Evolutionary conservation across 306 rosid species (phyloP).

Genomic region (Corylus heterophylla): DNA sequence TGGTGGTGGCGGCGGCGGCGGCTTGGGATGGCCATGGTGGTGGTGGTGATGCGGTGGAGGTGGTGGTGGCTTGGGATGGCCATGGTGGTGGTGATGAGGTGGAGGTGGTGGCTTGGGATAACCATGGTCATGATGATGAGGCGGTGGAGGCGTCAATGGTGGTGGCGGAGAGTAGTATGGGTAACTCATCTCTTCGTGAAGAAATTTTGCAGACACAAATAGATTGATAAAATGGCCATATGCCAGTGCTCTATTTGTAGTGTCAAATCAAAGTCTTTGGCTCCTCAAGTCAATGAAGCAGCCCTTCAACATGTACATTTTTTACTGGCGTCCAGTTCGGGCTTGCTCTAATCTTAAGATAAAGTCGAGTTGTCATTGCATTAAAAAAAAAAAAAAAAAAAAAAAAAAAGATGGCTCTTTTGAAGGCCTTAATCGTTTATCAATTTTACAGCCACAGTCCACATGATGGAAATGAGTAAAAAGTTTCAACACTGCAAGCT

Average conservation of each 20-base stretch:
- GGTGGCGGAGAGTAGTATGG: conserved; percentile 50
- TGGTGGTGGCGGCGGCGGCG: conserved; percentile 25
- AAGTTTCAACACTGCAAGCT: too few species aligned
- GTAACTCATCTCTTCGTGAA: conserved; percentile 24
- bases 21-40: conserved; percentile 29
- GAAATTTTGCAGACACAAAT: background rate
- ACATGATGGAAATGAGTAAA: too few species aligned
- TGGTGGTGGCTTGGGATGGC: conserved; percentile 2
- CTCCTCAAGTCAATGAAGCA: background rate
- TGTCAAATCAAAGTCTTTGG: background rate
- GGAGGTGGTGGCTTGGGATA: conserved; percentile 20
- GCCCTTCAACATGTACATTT: background rate
- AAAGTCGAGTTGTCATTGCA: too few species aligned
- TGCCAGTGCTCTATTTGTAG: conserved; percentile 31
- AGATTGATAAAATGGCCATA: conserved; percentile 6
- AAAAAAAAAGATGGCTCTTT: too few species aligned
- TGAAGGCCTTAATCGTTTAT: too few species aligned
- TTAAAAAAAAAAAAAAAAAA: too few species aligned
- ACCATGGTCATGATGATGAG: conserved; percentile 10
- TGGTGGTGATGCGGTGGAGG: background rate
- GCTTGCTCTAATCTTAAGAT: background rate
- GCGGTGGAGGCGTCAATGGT: background rate
- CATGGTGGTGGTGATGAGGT: conserved; percentile 24
- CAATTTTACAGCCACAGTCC: background rate
- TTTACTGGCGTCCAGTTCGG: background rate